A percentile compares a stretch with the other conserved stretches of the same genome.
Conservation (phyloP, 106 monocot species). For the Cymbidium sinense region DNA sequence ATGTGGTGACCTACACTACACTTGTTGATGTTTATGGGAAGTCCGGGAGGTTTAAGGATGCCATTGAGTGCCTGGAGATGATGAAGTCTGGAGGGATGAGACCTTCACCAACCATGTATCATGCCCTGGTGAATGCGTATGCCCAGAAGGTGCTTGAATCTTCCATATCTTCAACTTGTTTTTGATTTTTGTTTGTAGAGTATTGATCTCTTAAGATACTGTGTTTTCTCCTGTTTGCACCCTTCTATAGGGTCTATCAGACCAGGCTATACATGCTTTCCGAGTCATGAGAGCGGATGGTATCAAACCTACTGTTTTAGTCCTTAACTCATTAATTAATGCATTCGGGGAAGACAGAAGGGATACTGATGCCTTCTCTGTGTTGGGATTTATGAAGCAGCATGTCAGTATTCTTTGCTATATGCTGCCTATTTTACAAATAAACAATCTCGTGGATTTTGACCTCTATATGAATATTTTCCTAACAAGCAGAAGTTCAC, state of each 20-base stretch:
- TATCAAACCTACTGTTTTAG: slow-evolving; percentile 66
- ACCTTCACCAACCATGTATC: slow-evolving; percentile 79
- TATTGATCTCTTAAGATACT: no score
- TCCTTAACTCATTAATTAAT: slow-evolving; percentile 94
- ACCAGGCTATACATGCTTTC: slow-evolving; percentile 84
- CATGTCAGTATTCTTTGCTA: slow-evolving; percentile 44
- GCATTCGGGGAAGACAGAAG: slow-evolving; percentile 97
- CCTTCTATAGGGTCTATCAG: slow-evolving; percentile 60
- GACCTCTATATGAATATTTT: neutral
- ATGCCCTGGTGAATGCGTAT: slow-evolving; percentile 93
- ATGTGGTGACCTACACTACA: slow-evolving; percentile 88
- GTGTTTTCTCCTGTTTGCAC: no score
- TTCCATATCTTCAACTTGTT: neutral
- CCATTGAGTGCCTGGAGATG: slow-evolving; percentile 67
- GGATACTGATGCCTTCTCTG: slow-evolving; percentile 81
- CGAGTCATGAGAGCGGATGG: slow-evolving; percentile 96
- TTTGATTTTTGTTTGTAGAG: neutral
- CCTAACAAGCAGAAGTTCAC: slow-evolving; percentile 2
- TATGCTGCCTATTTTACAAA: neutral
- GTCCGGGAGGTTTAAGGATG: slow-evolving; percentile 79
- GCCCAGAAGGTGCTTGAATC: slow-evolving; percentile 69
- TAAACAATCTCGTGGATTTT: neutral
- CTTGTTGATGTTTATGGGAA: slow-evolving; percentile 92
- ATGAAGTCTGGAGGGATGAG: slow-evolving; percentile 73
- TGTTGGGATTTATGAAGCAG: slow-evolving; percentile 90